These are phyloP conservation scores for Handroanthus guayacan DNA, from an alignment of 257 asterid species.

Conservation along the genomic window DNA sequence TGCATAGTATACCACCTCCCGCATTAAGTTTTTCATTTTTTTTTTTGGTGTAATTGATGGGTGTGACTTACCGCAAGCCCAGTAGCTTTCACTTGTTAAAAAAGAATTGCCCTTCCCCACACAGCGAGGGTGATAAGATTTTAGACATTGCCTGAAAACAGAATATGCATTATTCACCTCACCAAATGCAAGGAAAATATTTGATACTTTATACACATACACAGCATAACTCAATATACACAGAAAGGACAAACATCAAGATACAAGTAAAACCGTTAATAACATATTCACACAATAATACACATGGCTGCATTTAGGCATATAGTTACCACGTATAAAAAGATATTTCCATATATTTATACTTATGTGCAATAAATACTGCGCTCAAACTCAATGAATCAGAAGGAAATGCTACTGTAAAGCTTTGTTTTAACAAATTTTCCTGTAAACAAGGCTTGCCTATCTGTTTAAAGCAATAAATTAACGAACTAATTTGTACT, in stretches of 20 bases:
- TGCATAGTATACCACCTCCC: not conserved
- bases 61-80: constrained; percentile 70
- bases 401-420: not conserved
- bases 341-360: not conserved
- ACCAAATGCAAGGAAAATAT: not conserved
- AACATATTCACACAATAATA: not conserved
- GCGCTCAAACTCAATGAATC: constrained; percentile 11
- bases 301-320: not conserved
- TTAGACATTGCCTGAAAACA: constrained; percentile 72
- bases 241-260: constrained; percentile 11
- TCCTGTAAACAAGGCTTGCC: not conserved
- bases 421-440: constrained; percentile 1
- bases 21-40: too few relatives aligned
- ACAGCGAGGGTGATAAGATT: constrained; percentile 75
- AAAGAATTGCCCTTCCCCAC: constrained; percentile 58
- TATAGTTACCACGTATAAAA: constrained; percentile 8
- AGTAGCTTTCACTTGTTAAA: constrained; percentile 45
- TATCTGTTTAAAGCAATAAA: constrained; percentile 8
- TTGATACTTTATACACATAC: constrained; percentile 5
- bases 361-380: not conserved
- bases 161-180: constrained; percentile 1
- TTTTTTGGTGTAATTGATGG: not conserved
- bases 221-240: not conserved
- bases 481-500: not conserved
- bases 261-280: not conserved